Evolutionary conservation across 169 alveolate genomes (phyloP), one percentile per base, ranked within the genome.

Genomic region (Cryptosporidium ryanae): DNA sequence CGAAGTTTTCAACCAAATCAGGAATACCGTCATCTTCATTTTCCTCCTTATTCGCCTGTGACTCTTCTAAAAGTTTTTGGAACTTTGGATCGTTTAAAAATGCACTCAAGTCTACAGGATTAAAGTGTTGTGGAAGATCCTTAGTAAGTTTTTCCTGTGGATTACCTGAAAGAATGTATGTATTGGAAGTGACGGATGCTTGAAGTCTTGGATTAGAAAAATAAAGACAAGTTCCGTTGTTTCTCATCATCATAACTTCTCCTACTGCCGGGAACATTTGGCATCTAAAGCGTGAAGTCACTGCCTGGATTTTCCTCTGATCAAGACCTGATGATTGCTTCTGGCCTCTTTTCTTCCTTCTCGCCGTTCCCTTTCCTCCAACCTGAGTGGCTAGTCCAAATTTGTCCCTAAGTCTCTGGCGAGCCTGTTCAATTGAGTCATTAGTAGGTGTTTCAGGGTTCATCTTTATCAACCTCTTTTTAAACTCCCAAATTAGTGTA

Each of bases 291-390:
- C 97, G 95, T 90, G 96, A 94, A 61, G 97, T 90, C 49, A 96
- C 95, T 23, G 94, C 82, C 92, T 94, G 97, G 27, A 97, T 93
- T 82, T 96, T 95, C 93, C 96, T 96, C 90, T 96, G 99, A 82
- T 97, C 99, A 25, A 55, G 64, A 15, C 95, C 96, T 29, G 89
- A 94, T 50, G 90, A 82, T 17, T 94, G 91, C 91, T 96, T 95
- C 90, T 93, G 95, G 32, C 93, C 96, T 66, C 92, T 94, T 93
- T 96, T 96, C 94, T 95, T 96, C 90, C 99, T 94, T 82, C 99
- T 93, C 43, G 96, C 97, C 48, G 98, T 94, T 12, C 99, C 99
- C 82, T 97, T 97, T 46, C 99, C 99, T 12, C 99, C 99, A 25
- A 96, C 95, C 83, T 96, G 98, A 31, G 96, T 93, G 84, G 94